phyloP scores from a whole-genome alignment of 1,139 yeast species.

The Diutina ranongensis region DNA sequence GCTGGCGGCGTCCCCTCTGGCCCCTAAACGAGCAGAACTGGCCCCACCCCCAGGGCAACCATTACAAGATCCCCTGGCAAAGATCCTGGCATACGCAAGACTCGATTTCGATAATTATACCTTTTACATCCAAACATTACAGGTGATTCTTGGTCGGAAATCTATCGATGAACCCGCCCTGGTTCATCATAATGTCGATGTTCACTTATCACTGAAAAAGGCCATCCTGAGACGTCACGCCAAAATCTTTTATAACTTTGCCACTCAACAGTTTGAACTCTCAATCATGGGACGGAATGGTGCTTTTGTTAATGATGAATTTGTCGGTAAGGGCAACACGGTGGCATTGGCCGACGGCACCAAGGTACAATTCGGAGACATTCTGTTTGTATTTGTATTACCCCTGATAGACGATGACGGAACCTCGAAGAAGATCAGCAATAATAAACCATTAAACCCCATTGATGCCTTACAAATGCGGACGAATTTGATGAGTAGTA shows the following conservation, averaged over 20 bases:
- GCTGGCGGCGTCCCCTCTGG: slow-evolving; percentile 6
- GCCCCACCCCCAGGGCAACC: background rate
- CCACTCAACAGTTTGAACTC: slow-evolving; percentile 83
- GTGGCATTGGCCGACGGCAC: slow-evolving; percentile 75
- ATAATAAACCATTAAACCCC: slow-evolving; percentile 34
- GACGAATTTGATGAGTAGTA: slow-evolving; percentile 21
- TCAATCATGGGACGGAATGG: slow-evolving; percentile 91
- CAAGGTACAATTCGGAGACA: slow-evolving; percentile 86
- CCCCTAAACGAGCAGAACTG: slow-evolving; percentile 1
- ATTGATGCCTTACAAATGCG: slow-evolving; percentile 43
- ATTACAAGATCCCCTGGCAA: background rate
- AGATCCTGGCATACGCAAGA: slow-evolving; percentile 85
- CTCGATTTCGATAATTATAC: slow-evolving; percentile 87
- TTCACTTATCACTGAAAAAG: slow-evolving; percentile 81
- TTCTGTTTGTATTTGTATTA: slow-evolving; percentile 73
- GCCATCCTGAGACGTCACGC: slow-evolving; percentile 92
- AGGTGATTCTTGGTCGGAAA: slow-evolving; percentile 82
- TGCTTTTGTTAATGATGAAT: slow-evolving; percentile 84
- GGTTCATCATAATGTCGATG: slow-evolving; percentile 61
- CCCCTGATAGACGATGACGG: slow-evolving; percentile 35
- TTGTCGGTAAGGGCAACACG: slow-evolving; percentile 82
- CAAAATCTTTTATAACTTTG: slow-evolving; percentile 88
- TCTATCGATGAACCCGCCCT: slow-evolving; percentile 50
- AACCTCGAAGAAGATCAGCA: slow-evolving; percentile 8
- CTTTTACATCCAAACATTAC: slow-evolving; percentile 90